Evolutionary conservation across 208 protist species (phyloP).

Genomic region (Wallacemonas sp.): DNA sequence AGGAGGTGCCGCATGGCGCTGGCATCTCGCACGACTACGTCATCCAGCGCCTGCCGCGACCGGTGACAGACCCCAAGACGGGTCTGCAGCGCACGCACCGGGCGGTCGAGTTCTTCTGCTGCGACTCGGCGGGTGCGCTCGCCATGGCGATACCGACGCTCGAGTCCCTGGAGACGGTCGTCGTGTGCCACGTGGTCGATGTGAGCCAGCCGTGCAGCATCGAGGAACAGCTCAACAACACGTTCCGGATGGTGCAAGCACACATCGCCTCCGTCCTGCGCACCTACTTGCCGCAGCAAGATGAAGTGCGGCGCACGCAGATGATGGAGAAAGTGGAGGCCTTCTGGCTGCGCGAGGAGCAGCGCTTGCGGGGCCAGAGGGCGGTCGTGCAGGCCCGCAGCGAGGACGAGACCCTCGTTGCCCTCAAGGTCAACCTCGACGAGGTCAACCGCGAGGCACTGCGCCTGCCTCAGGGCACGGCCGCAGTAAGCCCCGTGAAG

Average conservation of each 20-base stretch:
- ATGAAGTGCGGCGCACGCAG: constrained; percentile 73
- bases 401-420: constrained; percentile 20
- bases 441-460: constrained; percentile 34
- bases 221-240: constrained; percentile 55
- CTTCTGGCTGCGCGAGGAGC: constrained; percentile 64
- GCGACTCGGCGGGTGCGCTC: constrained; percentile 77
- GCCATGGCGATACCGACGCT: constrained; percentile 70
- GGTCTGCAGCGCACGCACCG: constrained; percentile 13
- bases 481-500: constrained; percentile 44
- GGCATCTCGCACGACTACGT: constrained; percentile 76
- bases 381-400: constrained; percentile 24
- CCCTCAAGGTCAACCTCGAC: constrained; percentile 26
- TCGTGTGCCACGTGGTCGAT: constrained; percentile 82
- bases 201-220: constrained; percentile 50
- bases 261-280: constrained; percentile 61
- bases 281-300: constrained; percentile 59
- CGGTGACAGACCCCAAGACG: constrained; percentile 9
- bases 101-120: constrained; percentile 84
- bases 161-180: constrained; percentile 53
- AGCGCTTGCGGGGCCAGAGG: constrained; percentile 27
- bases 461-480: constrained; percentile 26
- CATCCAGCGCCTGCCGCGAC: constrained; percentile 51
- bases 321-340: constrained; percentile 60
- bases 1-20: constrained; percentile 46
- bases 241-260: constrained; percentile 45